A percentile compares a stretch with the other conserved stretches of the same genome.
These are phyloP conservation scores for Aspergillus ostianus DNA, from an alignment of 495 filamentous ascomycete species.

Conservation along the genomic window DNA sequence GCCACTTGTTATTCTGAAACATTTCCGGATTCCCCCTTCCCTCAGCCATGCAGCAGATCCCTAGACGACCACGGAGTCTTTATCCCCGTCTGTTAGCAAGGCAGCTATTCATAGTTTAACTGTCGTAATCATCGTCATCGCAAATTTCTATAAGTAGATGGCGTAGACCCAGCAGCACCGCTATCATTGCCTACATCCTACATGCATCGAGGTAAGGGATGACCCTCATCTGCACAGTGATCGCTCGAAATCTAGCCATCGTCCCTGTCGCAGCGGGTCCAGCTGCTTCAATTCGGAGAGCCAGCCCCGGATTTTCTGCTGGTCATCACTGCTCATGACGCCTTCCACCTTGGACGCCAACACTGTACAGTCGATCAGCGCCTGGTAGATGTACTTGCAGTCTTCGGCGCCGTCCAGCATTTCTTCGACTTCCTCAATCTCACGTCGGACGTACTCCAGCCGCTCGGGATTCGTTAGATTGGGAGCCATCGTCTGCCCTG, in stretches of 20 bases:
- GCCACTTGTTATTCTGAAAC: constrained; percentile 7
- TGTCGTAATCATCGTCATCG: neutral
- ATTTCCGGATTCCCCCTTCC: constrained; percentile 4
- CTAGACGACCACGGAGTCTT: neutral
- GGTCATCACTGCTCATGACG: constrained; percentile 36
- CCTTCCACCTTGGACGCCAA: constrained; percentile 37
- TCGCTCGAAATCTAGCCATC: constrained; percentile 64
- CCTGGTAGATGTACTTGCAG: constrained; percentile 79
- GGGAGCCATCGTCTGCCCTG: constrained; percentile 57
- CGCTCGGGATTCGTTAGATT: constrained; percentile 61
- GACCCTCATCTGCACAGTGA: constrained; percentile 23
- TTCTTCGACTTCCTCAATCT: constrained; percentile 68
- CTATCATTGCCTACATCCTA: neutral
- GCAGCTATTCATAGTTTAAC: neutral
- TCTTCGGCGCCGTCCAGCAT: constrained; percentile 72
- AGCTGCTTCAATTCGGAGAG: constrained; percentile 59
- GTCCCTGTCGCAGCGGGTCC: constrained; percentile 67
- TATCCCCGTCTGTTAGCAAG: neutral
- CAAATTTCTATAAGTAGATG: constrained; percentile 1
- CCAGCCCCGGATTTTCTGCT: constrained; percentile 55
- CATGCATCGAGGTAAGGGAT: constrained; percentile 12
- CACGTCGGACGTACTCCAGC: constrained; percentile 60
- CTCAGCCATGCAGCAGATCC: neutral
- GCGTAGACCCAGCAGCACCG: neutral
- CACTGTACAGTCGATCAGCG: constrained; percentile 59